phyloP scores from a whole-genome alignment of 2,329 filamentous ascomycete genomes.

The Clonostachys byssicola region DNA sequence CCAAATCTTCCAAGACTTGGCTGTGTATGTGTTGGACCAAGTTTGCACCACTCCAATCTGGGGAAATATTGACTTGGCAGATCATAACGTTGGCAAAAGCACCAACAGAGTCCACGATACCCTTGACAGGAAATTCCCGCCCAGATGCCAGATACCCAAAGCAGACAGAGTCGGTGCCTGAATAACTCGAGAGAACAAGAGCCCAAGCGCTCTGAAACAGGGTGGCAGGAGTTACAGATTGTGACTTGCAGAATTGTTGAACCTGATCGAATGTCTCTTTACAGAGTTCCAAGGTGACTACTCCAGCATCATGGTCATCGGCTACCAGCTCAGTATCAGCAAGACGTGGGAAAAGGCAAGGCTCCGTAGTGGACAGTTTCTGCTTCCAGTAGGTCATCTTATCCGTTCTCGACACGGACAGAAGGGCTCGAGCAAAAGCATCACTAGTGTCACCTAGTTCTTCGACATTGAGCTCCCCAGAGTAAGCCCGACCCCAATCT shows the following conservation, averaged over 20 bases:
- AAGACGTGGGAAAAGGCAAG: conserved; percentile 10
- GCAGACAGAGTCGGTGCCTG: conserved; percentile 1
- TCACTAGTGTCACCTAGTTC: conserved; percentile 3
- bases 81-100: conserved; percentile 49
- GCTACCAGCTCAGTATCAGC: not conserved
- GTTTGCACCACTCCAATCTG: not conserved
- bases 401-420: conserved; percentile 2
- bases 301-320: too few species aligned
- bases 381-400: conserved; percentile 11
- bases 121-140: conserved; percentile 4
- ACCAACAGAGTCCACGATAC: conserved; percentile 4
- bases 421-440: conserved; percentile 9
- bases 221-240: conserved; percentile 1
- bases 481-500: not conserved
- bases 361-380: conserved; percentile 7
- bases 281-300: not conserved
- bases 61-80: conserved; percentile 15
- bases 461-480: not conserved
- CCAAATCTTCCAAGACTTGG: conserved; percentile 1
- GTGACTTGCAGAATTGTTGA: not conserved
- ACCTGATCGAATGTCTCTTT: not conserved
- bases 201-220: conserved; percentile 1
- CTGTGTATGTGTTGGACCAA: conserved; percentile 14
- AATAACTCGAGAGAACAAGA: conserved; percentile 1
- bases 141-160: conserved; percentile 7